Evolutionary conservation across 2,329 filamentous ascomycete species (phyloP).

Genomic region (Xylaria sp.): DNA sequence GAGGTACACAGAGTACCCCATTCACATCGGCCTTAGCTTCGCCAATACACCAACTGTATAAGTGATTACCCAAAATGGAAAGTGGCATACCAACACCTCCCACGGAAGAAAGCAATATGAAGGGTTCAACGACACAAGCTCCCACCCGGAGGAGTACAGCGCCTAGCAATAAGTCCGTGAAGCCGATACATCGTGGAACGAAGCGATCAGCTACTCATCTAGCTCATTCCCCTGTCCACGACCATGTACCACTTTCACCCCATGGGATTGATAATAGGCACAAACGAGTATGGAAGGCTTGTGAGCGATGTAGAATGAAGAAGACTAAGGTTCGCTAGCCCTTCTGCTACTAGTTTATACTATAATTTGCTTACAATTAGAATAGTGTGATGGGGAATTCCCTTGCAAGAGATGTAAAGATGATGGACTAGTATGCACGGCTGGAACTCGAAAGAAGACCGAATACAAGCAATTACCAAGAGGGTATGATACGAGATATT

Average conservation of each 20-base stretch:
- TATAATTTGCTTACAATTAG: constrained; percentile 36
- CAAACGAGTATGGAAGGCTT: constrained; percentile 75
- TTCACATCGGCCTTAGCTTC: constrained; percentile 16
- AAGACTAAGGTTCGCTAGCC: constrained; percentile 69
- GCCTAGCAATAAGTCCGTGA: constrained; percentile 59
- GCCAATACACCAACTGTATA: constrained; percentile 33
- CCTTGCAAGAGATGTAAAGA: constrained; percentile 75
- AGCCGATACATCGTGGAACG: constrained; percentile 62
- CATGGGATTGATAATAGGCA: constrained; percentile 64
- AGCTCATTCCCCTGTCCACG: constrained; percentile 52
- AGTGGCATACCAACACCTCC: constrained; percentile 64
- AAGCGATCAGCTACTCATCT: constrained; percentile 61
- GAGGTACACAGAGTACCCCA: constrained; percentile 7
- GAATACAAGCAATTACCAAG: constrained; percentile 73
- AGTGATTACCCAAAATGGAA: constrained; percentile 58
- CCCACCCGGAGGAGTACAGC: constrained; percentile 46
- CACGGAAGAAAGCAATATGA: constrained; percentile 53
- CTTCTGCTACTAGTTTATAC: background rate
- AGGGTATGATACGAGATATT: constrained; percentile 58
- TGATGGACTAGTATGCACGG: constrained; percentile 71
- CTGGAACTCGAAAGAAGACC: constrained; percentile 73
- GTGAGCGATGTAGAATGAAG: constrained; percentile 74
- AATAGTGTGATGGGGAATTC: constrained; percentile 72
- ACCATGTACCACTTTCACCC: constrained; percentile 54
- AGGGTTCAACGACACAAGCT: constrained; percentile 38